Evolutionary conservation across 345 rosid species (phyloP).

Genomic region (Mangifera indica): DNA sequence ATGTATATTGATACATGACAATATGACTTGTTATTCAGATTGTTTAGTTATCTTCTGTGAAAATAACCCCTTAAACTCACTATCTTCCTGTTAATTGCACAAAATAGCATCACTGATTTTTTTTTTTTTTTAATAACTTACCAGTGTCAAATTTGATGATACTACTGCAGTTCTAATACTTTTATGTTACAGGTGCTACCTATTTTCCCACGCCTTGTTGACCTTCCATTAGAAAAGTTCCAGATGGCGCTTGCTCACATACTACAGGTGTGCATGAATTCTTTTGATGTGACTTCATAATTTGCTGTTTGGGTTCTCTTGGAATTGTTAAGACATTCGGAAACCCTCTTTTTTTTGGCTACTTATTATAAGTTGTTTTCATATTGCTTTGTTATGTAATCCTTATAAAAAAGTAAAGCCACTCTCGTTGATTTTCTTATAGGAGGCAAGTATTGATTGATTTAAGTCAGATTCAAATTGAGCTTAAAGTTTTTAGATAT

Average conservation of each 20-base stretch:
- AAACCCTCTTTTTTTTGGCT: not conserved
- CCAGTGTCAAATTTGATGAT: not conserved
- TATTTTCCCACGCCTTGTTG: conserved; percentile 84
- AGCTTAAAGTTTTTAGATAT: not conserved
- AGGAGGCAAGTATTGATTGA: not conserved
- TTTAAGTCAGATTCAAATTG: not conserved
- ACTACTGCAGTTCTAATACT: not conserved
- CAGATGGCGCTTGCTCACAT: conserved; percentile 93
- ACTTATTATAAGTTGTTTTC: not conserved
- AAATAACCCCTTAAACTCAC: not conserved
- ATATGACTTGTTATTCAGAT: not conserved
- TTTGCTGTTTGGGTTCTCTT: not conserved
- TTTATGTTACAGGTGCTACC: conserved; percentile 68
- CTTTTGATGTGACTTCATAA: conserved; percentile 11
- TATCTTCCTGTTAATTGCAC: not conserved
- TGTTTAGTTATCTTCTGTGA: not conserved
- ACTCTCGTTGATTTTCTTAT: not conserved
- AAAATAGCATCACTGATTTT: not conserved
- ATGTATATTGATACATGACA: conserved; percentile 4
- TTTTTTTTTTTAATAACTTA: conserved; percentile 1
- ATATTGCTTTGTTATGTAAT: not conserved
- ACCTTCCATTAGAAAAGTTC: conserved; percentile 89
- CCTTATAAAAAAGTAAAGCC: not conserved
- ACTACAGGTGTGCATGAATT: conserved; percentile 65
- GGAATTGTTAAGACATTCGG: not conserved